Conservation (phyloP, 2,329 filamentous ascomycete species). For the Aspergillus nomiae region DNA sequence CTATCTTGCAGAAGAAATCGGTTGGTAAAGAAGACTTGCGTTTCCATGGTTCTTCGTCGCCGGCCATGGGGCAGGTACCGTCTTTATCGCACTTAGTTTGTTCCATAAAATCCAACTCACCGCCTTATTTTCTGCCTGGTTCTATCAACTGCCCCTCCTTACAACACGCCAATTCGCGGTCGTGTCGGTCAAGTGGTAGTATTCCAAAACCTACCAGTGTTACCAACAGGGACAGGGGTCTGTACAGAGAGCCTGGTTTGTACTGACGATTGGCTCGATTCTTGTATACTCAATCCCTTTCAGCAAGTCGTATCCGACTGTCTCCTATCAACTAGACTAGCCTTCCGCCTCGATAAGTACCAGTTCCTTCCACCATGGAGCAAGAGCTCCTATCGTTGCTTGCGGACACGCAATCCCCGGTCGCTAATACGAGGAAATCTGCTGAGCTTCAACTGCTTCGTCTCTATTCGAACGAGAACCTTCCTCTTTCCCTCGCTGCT, state of each 20-base stretch:
- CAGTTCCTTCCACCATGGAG: conserved; percentile 66
- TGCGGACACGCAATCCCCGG: conserved; percentile 77
- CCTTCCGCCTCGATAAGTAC: conserved; percentile 5
- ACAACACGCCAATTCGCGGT: neutral
- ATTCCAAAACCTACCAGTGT: neutral
- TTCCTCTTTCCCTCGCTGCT: conserved; percentile 76
- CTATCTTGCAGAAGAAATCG: neutral
- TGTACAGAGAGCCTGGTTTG: neutral
- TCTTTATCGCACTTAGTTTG: neutral
- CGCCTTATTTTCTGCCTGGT: neutral
- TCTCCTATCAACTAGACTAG: conserved; percentile 1
- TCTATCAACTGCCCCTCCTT: conserved; percentile 3
- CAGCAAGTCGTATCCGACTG: neutral
- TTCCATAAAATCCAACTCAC: neutral
- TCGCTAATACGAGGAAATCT: conserved; percentile 75
- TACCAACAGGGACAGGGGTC: neutral
- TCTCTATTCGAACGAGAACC: conserved; percentile 68
- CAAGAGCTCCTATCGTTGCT: conserved; percentile 88
- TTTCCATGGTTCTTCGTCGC: neutral
- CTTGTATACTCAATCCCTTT: neutral
- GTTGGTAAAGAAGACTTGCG: neutral
- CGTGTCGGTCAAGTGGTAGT: neutral
- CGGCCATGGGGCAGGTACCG: neutral
- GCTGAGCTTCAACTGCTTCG: conserved; percentile 81
- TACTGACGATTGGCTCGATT: neutral